Conservation (phyloP, 2,329 filamentous ascomycete species). For the Keithomyces neogunnii region DNA sequence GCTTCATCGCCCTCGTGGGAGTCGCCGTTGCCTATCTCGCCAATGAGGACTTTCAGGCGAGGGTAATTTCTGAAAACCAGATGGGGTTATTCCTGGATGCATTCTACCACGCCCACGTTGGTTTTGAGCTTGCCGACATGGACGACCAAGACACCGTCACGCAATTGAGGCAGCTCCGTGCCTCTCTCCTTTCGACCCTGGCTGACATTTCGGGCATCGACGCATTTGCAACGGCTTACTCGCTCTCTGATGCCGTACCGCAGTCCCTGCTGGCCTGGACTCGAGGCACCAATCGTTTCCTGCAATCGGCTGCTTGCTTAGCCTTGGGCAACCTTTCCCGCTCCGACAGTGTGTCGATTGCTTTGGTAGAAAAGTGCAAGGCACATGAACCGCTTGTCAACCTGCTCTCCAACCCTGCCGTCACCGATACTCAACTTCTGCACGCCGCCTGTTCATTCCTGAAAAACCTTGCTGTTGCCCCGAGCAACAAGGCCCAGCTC, state of each 20-base stretch:
- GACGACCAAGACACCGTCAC: slow-evolving; percentile 36
- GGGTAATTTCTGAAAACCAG: slow-evolving; percentile 31
- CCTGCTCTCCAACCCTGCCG: slow-evolving; percentile 32
- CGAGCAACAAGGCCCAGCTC: slow-evolving; percentile 43
- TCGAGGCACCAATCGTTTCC: slow-evolving; percentile 25
- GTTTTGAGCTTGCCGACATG: slow-evolving; percentile 27
- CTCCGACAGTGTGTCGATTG: slow-evolving; percentile 43
- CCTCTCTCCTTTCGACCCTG: slow-evolving; percentile 40
- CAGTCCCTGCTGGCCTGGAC: slow-evolving; percentile 41
- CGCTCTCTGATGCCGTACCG: slow-evolving; percentile 33
- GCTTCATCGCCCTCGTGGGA: slow-evolving; percentile 43
- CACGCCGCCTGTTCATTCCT: slow-evolving; percentile 52
- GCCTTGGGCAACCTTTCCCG: slow-evolving; percentile 54
- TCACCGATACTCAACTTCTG: slow-evolving; percentile 41
- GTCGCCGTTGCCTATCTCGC: slow-evolving; percentile 49
- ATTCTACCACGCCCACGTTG: slow-evolving; percentile 39
- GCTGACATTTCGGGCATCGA: slow-evolving; percentile 45
- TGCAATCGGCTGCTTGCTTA: slow-evolving; percentile 51
- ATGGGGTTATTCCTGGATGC: slow-evolving; percentile 37
- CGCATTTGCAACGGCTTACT: slow-evolving; percentile 32
- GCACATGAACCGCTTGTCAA: slow-evolving; percentile 35
- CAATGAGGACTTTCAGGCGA: slow-evolving; percentile 40
- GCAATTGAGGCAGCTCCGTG: slow-evolving; percentile 39
- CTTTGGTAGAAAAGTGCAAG: slow-evolving; percentile 36
- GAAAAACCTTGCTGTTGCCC: slow-evolving; percentile 55